Evolutionary conservation across 2,329 filamentous ascomycete genomes (phyloP).

Genomic region (Microdochium paspali): DNA sequence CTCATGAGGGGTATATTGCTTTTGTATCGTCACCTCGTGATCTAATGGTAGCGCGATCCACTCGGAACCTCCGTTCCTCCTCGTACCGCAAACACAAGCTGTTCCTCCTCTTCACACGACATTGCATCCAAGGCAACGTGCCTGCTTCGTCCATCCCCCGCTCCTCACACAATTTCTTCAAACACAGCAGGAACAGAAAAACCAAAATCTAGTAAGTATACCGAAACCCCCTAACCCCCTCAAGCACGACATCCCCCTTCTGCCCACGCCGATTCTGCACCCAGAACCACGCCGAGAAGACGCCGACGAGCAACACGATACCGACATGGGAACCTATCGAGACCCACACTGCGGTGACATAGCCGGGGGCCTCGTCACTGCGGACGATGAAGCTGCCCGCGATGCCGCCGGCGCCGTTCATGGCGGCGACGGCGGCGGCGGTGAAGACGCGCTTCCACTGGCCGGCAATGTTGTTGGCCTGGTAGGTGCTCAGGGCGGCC

Average conservation of each 20-base stretch:
- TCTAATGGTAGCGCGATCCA: too few species aligned
- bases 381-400: conserved; percentile 58
- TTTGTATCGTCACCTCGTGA: too few species aligned
- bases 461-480: conserved; percentile 52
- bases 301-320: conserved; percentile 41
- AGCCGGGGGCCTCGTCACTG: conserved; percentile 49
- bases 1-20: not conserved
- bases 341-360: conserved; percentile 58
- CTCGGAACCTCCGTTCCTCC: too few species aligned
- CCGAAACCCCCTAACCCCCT: conserved; percentile 27
- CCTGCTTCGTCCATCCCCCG: too few species aligned
- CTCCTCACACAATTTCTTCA: too few species aligned
- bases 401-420: conserved; percentile 54
- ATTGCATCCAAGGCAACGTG: too few species aligned
- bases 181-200: too few species aligned
- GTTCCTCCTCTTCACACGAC: too few species aligned
- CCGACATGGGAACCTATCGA: conserved; percentile 55
- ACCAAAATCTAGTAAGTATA: conserved; percentile 18
- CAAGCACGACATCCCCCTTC: conserved; percentile 36
- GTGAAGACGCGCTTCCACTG: conserved; percentile 58
- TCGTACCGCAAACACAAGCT: too few species aligned
- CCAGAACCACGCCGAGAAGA: conserved; percentile 45
- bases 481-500: conserved; percentile 55
- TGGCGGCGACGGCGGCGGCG: conserved; percentile 48
- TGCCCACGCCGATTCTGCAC: conserved; percentile 37